A percentile compares a stretch with the other conserved stretches of the same genome.
Conservation (phyloP, 805 yeast genomes). For the Millerozyma miso region DNA sequence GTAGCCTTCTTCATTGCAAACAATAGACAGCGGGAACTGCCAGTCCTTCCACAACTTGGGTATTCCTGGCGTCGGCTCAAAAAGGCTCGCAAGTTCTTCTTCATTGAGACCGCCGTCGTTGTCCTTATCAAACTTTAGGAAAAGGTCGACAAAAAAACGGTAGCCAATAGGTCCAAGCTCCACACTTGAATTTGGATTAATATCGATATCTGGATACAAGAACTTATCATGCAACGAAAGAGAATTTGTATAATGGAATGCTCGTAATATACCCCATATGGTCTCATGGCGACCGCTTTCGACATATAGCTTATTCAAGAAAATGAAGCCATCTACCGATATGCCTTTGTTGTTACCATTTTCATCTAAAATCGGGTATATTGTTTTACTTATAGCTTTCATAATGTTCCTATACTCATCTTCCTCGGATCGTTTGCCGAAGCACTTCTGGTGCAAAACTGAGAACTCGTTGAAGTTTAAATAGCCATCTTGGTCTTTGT, state of each 20-base stretch:
- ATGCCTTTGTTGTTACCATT: constrained; percentile 47
- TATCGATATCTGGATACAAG: constrained; percentile 74
- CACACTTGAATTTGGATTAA: constrained; percentile 71
- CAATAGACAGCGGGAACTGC: constrained; percentile 83
- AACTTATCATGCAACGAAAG: constrained; percentile 77
- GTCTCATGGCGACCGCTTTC: constrained; percentile 95
- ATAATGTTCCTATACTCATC: constrained; percentile 37
- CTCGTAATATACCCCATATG: constrained; percentile 88
- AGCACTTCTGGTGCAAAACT: constrained; percentile 69
- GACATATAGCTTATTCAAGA: constrained; percentile 76
- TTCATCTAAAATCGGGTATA: constrained; percentile 18
- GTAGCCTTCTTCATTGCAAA: constrained; percentile 82
- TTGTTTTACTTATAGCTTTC: constrained; percentile 27
- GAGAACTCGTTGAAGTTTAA: constrained; percentile 68
- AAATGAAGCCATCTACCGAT: constrained; percentile 69
- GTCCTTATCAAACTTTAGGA: constrained; percentile 83
- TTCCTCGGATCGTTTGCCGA: constrained; percentile 43
- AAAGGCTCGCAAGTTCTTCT: constrained; percentile 61
- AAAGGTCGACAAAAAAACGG: constrained; percentile 84
- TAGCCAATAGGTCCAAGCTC: constrained; percentile 93
- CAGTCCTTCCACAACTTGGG: constrained; percentile 84
- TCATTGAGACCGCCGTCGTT: constrained; percentile 94
- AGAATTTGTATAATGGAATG: constrained; percentile 90
- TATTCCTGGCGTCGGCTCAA: constrained; percentile 88
- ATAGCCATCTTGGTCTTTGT: constrained; percentile 85